These are phyloP conservation scores for Pythium phragmitis DNA, from an alignment of 352 stramenopile species.

Conservation along the genomic window DNA sequence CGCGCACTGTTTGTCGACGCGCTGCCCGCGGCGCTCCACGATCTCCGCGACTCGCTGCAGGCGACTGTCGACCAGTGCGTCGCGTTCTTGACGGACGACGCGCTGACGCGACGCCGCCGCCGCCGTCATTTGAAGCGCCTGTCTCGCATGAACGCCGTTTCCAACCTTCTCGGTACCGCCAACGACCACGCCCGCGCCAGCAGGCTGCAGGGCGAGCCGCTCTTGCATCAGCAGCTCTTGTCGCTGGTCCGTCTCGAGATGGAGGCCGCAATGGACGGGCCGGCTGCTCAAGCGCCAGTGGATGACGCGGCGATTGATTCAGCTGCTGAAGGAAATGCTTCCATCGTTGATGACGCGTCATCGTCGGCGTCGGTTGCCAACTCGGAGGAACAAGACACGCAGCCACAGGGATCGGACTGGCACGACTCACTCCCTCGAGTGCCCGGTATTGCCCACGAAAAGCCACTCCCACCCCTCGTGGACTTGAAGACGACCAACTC, in stretches of 20 bases:
- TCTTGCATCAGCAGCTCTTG: too few species aligned
- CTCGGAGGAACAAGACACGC: neutral
- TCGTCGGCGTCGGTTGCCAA: neutral
- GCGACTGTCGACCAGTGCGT: conserved; percentile 9
- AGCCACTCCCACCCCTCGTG: neutral
- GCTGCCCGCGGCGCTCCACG: conserved; percentile 16
- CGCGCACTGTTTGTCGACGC: conserved; percentile 8
- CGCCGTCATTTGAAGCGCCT: conserved; percentile 2
- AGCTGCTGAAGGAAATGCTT: neutral
- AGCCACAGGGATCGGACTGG: conserved; percentile 1
- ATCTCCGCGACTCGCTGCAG: conserved; percentile 10
- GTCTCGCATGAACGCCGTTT: conserved; percentile 1
- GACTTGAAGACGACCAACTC: conserved; percentile 12
- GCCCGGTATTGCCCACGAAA: neutral
- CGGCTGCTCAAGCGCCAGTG: neutral
- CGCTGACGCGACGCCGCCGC: neutral
- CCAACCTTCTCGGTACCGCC: neutral
- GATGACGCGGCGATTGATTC: neutral
- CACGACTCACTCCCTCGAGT: neutral
- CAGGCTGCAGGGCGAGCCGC: too few species aligned
- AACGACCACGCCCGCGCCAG: neutral
- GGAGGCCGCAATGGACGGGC: neutral
- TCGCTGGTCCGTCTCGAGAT: too few species aligned
- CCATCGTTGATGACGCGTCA: neutral
- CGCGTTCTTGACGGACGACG: neutral